Evolutionary conservation across 192 early-diverging fungal genomes (phyloP).

Genomic region (Dispira simplex): DNA sequence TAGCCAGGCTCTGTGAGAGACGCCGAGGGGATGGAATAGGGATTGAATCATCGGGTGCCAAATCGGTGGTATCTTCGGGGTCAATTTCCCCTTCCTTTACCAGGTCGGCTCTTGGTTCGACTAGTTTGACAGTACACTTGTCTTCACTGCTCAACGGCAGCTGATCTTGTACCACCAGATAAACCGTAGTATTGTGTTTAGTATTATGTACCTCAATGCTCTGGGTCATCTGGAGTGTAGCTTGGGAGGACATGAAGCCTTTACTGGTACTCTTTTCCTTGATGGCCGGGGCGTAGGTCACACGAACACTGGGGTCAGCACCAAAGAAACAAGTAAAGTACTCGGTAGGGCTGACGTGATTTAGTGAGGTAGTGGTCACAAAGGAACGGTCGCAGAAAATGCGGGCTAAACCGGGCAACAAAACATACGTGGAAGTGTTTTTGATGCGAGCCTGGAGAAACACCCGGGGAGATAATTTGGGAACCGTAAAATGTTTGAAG

Average conservation of each 20-base stretch:
- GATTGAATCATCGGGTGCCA: too few relatives aligned
- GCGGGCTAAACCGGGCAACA: constrained; percentile 7
- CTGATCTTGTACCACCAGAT: not conserved
- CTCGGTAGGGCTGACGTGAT: constrained; percentile 1
- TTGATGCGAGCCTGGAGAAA: not conserved
- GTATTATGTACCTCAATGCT: not conserved
- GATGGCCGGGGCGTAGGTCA: not conserved
- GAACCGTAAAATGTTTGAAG: constrained; percentile 5
- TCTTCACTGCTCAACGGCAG: not conserved
- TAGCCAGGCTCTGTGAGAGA: too few relatives aligned
- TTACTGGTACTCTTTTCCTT: not conserved
- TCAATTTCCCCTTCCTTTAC: not conserved
- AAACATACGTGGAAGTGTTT: constrained; percentile 3
- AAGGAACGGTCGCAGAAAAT: constrained; percentile 7
- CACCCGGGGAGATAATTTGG: not conserved
- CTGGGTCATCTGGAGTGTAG: not conserved
- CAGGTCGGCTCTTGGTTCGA: not conserved
- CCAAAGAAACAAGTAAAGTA: constrained; percentile 2
- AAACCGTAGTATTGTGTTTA: not conserved
- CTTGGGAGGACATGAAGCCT: not conserved
- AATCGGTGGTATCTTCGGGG: not conserved
- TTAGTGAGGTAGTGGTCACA: not conserved
- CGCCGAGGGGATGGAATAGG: too few relatives aligned
- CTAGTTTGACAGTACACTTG: not conserved
- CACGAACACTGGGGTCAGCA: not conserved